phyloP scores from a whole-genome alignment of 176 grass and related monocot species.

The Hsuehochloa calcarea region DNA sequence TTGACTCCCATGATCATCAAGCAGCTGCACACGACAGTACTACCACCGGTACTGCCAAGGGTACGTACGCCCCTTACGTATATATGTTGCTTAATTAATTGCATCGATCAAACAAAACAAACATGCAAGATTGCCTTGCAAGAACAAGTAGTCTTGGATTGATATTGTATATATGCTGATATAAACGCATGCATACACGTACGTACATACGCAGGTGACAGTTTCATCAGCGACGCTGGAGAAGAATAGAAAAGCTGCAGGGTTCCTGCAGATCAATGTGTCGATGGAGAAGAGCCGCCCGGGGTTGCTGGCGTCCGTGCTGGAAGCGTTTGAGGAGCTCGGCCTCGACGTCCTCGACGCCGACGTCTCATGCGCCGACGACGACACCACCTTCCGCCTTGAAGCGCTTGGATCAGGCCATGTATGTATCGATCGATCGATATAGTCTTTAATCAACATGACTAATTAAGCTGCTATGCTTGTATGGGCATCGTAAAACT shows the following conservation, averaged over 20 bases:
- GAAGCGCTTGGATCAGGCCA: conserved; percentile 19
- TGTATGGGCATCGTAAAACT: too few species aligned
- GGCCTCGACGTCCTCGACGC: conserved; percentile 64
- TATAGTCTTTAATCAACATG: too few species aligned
- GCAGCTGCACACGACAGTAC: conserved; percentile 9
- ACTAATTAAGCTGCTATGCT: too few species aligned
- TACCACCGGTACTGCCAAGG: neutral
- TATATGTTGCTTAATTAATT: neutral
- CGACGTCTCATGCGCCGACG: conserved; percentile 38
- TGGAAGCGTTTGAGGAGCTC: conserved; percentile 58
- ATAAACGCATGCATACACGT: too few species aligned
- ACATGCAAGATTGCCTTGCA: too few species aligned
- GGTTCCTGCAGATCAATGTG: conserved; percentile 57
- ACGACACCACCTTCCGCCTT: conserved; percentile 39
- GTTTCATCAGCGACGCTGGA: conserved; percentile 36
- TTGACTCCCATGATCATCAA: conserved; percentile 10
- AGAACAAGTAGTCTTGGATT: too few species aligned
- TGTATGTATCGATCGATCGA: neutral
- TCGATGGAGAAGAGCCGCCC: conserved; percentile 32
- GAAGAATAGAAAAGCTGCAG: neutral
- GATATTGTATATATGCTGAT: too few species aligned
- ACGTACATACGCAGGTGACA: conserved; percentile 30
- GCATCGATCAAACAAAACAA: too few species aligned
- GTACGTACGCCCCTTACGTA: conserved; percentile 3
- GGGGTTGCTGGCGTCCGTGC: conserved; percentile 44